Base-by-base conservation (phyloP, 1,139 yeast species). In the Kurtzmaniella quercitrusa region DNA sequence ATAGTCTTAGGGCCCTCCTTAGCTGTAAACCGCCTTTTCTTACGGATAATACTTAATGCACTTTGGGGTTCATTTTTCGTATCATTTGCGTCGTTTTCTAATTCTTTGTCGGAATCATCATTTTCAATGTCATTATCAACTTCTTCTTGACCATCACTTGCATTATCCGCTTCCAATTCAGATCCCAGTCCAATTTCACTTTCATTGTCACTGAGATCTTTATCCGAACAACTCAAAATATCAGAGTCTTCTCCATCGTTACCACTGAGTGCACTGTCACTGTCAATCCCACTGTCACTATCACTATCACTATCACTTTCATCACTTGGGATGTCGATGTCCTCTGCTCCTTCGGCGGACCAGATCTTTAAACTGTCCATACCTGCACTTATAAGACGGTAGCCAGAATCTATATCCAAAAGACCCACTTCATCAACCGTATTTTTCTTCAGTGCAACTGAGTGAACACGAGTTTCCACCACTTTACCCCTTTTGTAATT, bases 311-410 rank as follows among this genome's bases (percentile, higher is more conserved):
- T 56, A 5, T 61, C 64, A 2, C 48, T 56, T 6, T 56, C 61
- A 1, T 52, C 50, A 3, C 53, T 60, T 16, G 43, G 39, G 17
- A 42, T 48, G 7, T 22, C 33, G 7, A 33, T 20, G 17, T 30
- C 34, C 3, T 47, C 50, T 11, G 48, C 52, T 11, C 40, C 45
- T 2, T 47, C 65, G 17, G 68, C 67, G 2, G 70, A 61, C 98
- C 97, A 91, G 5, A 91, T 68, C 54, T 82, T 84, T 50, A 89
- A 65, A 21, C 75, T 71, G 40, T 86, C 94, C 91, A 89, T 84
- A 17, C 95, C 93, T 3, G 85, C 88, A 60, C 88, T 81, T 3
- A 86, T 79, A 46, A 89, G 67, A 46, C 95, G 74, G 59, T 88
- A 91, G 40, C 85, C 84, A 52, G 59, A 80, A 59, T 91, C 98